Conservation (phyloP, 179 eudicot genomes). For the Corrigiola litoralis region DNA sequence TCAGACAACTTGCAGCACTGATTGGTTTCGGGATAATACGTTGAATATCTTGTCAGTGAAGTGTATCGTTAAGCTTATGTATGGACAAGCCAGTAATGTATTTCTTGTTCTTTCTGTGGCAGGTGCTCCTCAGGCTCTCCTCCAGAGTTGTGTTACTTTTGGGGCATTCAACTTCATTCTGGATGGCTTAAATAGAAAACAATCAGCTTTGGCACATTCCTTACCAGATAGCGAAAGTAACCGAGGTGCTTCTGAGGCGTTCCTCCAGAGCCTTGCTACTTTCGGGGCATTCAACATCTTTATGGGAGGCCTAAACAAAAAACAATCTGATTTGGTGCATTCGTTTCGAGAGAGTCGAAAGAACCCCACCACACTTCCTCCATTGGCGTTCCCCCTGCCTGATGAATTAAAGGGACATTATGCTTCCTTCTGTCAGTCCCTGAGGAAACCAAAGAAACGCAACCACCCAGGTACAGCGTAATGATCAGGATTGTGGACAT, state of each 20-base stretch:
- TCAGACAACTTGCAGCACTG: no score
- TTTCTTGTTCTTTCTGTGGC: conserved; percentile 1
- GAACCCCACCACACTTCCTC: conserved; percentile 36
- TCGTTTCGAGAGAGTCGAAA: conserved; percentile 21
- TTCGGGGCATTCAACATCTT: conserved; percentile 78
- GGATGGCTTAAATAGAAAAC: conserved; percentile 79
- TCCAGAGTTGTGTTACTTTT: conserved; percentile 77
- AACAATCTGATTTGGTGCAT: conserved; percentile 68
- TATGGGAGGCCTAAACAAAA: conserved; percentile 72
- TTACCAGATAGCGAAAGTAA: not conserved
- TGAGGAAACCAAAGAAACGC: conserved; percentile 26
- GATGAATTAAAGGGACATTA: conserved; percentile 61
- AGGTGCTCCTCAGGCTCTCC: conserved; percentile 85
- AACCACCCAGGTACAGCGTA: not conserved
- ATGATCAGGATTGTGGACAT: not conserved
- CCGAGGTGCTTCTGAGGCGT: conserved; percentile 69
- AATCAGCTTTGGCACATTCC: conserved; percentile 68
- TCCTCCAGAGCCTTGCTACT: conserved; percentile 65
- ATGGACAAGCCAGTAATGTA: not conserved
- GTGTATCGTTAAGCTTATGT: no score
- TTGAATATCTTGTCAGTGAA: no score
- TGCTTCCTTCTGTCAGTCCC: conserved; percentile 51
- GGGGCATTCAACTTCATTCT: conserved; percentile 76
- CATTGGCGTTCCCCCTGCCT: conserved; percentile 67
- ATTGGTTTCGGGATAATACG: no score